Conservation (phyloP, 2,329 filamentous ascomycete genomes). For the Xylaria polymorpha region DNA sequence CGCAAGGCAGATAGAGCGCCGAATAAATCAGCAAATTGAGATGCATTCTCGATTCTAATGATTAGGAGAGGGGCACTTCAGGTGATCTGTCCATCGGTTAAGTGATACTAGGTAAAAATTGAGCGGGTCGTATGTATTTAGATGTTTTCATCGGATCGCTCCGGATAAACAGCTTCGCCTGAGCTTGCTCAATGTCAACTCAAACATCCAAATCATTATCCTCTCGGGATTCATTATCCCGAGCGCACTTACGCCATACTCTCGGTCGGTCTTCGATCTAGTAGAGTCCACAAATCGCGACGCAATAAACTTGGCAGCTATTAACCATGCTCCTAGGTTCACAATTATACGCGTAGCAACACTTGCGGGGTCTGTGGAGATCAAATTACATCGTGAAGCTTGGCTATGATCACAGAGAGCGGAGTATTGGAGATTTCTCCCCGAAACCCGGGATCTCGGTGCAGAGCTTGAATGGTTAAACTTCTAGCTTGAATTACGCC, state of each 20-base stretch:
- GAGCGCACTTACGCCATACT: slow-evolving; percentile 21
- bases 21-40: slow-evolving; percentile 8
- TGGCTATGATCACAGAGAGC: slow-evolving; percentile 7
- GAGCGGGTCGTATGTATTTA: slow-evolving; percentile 6
- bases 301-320: slow-evolving; percentile 1
- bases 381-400: slow-evolving; percentile 13
- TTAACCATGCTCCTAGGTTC: neutral
- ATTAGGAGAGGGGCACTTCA: neutral
- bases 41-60: slow-evolving; percentile 26
- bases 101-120: neutral
- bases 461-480: neutral
- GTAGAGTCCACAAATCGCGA: slow-evolving; percentile 27
- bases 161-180: slow-evolving; percentile 5
- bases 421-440: slow-evolving; percentile 24
- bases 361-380: slow-evolving; percentile 17
- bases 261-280: neutral
- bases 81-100: neutral
- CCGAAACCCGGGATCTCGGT: slow-evolving; percentile 1
- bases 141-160: neutral
- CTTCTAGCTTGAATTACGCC: neutral
- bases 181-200: neutral
- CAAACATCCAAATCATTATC: slow-evolving; percentile 13
- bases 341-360: neutral
- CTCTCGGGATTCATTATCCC: slow-evolving; percentile 29
- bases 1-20: slow-evolving; percentile 14